Evolutionary conservation across 371 early-diverging fungal genomes (phyloP), one percentile per base, ranked within the genome.

Genomic region (Phascolomyces articulosus): DNA sequence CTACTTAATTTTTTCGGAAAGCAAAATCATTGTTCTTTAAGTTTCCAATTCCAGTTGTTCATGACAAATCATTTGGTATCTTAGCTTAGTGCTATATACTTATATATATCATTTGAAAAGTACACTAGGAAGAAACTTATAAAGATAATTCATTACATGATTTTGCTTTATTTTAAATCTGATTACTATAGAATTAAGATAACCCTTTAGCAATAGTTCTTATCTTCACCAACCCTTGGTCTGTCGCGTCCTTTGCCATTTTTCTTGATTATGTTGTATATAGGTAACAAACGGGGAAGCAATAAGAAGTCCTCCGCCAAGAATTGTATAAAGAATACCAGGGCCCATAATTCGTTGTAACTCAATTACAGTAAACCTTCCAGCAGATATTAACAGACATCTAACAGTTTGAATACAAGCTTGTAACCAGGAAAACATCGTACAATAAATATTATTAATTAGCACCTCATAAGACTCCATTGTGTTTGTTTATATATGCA

Each of bases 371-470:
- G 71, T 60, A 18, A 81, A 40, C 4, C 75, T 62, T 3, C 78
- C 76, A 18, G 70, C 53, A 8, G 77, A 76, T 6, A 78, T 68
- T 65, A 70, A 63, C 3, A 69, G 55, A 26, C 74, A 78, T 48
- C 77, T 56, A 10, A 64, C 66, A 57, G 76, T 71, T 28, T 78
- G 78, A 31, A 72, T 74, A 58, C 81, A 81, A 2, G 81, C 81
- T 20, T n/a, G n/a, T n/a, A n/a, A n/a, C n/a, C n/a, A n/a, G n/a
- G n/a, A n/a, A n/a, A n/a, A n/a, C n/a, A n/a, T n/a, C n/a, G n/a
- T n/a, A n/a, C n/a, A n/a, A 73, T 78, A 10, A 75, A 76, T n/a
- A 78, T 4, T 47, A 47, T n/a, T 47, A 47, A 47, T 6, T 47
- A n/a, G n/a, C n/a, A n/a, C n/a, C n/a, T n/a, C n/a, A n/a, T n/a